These are phyloP conservation scores for Nicotiana tomentosiformis DNA, from an alignment of 257 asterid species.

Conservation along the genomic window DNA sequence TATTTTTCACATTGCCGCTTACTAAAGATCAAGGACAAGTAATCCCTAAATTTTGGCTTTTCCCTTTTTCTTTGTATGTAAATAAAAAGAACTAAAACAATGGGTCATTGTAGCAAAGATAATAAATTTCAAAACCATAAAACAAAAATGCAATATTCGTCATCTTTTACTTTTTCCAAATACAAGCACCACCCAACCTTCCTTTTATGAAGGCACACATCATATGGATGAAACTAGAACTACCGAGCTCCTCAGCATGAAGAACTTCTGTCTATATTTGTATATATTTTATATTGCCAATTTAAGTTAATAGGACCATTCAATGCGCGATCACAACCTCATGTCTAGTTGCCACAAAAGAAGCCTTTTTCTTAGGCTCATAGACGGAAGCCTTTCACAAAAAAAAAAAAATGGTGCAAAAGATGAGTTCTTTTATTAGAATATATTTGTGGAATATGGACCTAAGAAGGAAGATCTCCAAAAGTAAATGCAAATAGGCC, in stretches of 20 bases:
- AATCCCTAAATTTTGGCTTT: neutral
- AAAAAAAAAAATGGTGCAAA: too few species aligned
- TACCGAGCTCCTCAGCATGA: neutral
- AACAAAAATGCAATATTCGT: neutral
- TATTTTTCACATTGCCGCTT: constrained; percentile 1
- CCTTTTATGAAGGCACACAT: neutral
- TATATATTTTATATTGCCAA: neutral
- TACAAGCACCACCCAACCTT: neutral
- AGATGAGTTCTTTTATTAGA: neutral
- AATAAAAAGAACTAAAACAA: neutral
- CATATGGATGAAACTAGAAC: neutral
- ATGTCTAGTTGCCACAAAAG: neutral
- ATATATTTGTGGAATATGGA: neutral
- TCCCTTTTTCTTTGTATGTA: neutral
- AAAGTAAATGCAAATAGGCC: neutral
- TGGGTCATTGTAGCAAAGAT: neutral
- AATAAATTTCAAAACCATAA: neutral
- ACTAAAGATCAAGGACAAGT: neutral
- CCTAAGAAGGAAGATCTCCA: neutral
- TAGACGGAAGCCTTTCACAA: neutral
- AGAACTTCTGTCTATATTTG: neutral
- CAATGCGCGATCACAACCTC: neutral
- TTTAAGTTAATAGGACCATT: neutral
- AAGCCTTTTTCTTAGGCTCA: neutral
- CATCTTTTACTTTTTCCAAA: neutral